Conservation (phyloP, 177 flowering plant species). For the Vitis hybrid region DNA sequence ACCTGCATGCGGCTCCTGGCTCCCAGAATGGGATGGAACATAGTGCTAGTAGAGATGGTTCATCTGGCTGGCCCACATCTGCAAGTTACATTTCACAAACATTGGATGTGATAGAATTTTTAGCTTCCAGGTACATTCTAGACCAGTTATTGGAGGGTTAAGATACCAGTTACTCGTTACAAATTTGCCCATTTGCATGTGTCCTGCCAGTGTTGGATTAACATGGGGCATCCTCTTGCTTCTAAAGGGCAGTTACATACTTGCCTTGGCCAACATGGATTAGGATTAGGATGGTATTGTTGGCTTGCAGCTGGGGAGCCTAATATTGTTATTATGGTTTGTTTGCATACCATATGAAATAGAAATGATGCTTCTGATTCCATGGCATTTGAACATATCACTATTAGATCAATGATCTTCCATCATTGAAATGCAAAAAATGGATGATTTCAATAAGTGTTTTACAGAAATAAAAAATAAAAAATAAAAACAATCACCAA, state of each 20-base stretch:
- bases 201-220: too few relatives aligned
- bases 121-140: conserved; percentile 66
- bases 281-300: neutral
- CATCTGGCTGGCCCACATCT: conserved; percentile 65
- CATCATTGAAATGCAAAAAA: too few relatives aligned
- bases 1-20: conserved; percentile 95
- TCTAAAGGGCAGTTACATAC: neutral
- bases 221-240: neutral
- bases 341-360: neutral
- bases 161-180: too few relatives aligned
- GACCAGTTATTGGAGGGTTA: neutral
- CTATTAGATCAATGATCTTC: neutral
- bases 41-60: conserved; percentile 88
- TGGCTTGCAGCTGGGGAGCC: neutral
- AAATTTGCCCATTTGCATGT: too few relatives aligned
- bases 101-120: conserved; percentile 68
- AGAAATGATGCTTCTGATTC: neutral
- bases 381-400: neutral
- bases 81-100: conserved; percentile 61
- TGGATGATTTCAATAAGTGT: too few relatives aligned
- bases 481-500: too few relatives aligned
- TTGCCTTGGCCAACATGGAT: neutral
- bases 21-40: conserved; percentile 97
- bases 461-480: too few relatives aligned
- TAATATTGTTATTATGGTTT: neutral